phyloP scores from a whole-genome alignment of 306 rosid genomes.

The Vigna mungo region DNA sequence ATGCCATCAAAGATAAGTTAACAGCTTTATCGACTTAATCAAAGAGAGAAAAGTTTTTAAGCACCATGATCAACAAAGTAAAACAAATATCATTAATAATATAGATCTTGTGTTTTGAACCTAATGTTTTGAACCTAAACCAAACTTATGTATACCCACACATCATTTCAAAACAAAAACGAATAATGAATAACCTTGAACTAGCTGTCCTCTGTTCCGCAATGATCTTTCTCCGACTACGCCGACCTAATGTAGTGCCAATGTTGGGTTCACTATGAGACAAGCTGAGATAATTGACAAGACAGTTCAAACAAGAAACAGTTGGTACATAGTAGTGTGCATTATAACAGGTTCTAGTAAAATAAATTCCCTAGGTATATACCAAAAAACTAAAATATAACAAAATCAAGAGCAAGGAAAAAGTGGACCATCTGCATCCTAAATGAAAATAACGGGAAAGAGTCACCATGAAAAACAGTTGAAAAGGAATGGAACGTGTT shows the following conservation, averaged over 20 bases:
- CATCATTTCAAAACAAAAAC: constrained; percentile 43
- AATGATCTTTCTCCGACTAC: constrained; percentile 95
- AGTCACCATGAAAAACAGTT: constrained; percentile 18
- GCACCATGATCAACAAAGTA: constrained; percentile 29
- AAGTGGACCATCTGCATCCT: constrained; percentile 26
- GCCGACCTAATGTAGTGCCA: constrained; percentile 95
- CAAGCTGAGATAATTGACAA: constrained; percentile 76
- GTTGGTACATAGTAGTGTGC: constrained; percentile 41
- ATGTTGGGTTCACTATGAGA: constrained; percentile 99
- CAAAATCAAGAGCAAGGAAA: background rate
- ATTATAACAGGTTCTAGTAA: constrained; percentile 46
- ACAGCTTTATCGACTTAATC: constrained; percentile 25
- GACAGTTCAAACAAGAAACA: constrained; percentile 56
- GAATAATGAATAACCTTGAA: constrained; percentile 80
- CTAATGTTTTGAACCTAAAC: constrained; percentile 38
- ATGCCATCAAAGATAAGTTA: constrained; percentile 18
- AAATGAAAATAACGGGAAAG: constrained; percentile 38
- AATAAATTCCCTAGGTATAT: constrained; percentile 41
- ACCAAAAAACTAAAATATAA: constrained; percentile 20
- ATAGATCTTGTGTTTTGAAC: constrained; percentile 32
- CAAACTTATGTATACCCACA: constrained; percentile 41
- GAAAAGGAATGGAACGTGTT: constrained; percentile 32
- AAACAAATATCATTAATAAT: constrained; percentile 38
- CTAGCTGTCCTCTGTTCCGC: constrained; percentile 99
- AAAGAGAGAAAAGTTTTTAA: constrained; percentile 29